phyloP scores from a whole-genome alignment of 441 rosid genomes.

The Cnidoscolus chayamansa region DNA sequence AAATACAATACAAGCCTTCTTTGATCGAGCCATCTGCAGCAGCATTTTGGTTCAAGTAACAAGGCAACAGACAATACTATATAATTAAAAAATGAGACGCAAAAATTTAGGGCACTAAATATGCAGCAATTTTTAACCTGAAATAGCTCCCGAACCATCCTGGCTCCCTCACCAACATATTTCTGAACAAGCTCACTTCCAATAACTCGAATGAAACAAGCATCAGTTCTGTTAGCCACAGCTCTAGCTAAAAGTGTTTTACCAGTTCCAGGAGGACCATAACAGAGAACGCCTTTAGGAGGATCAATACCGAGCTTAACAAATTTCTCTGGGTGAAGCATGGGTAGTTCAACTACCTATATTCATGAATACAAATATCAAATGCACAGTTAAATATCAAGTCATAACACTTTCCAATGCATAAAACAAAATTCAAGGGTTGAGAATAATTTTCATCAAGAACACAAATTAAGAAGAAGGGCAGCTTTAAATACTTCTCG shows the following conservation, averaged over 20 bases:
- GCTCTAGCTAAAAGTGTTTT: conserved; percentile 92
- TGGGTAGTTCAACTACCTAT: conserved; percentile 87
- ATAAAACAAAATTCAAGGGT: neutral
- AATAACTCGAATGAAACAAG: conserved; percentile 88
- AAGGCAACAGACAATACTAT: neutral
- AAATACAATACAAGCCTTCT: conserved; percentile 86
- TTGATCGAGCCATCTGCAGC: conserved; percentile 79
- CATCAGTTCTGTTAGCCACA: conserved; percentile 92
- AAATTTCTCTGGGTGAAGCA: conserved; percentile 94
- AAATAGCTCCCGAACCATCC: conserved; percentile 89
- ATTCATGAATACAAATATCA: neutral
- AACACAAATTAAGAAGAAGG: neutral
- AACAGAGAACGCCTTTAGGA: conserved; percentile 94
- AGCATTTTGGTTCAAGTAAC: neutral
- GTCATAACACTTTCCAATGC: neutral
- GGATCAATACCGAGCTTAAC: conserved; percentile 96
- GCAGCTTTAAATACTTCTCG: conserved; percentile 57
- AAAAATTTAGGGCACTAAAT: neutral
- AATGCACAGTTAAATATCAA: neutral
- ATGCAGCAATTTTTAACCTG: conserved; percentile 41
- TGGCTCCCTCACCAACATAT: conserved; percentile 92
- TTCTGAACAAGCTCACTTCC: conserved; percentile 97
- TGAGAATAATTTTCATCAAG: neutral
- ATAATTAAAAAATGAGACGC: neutral
- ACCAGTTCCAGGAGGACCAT: conserved; percentile 97